Evolutionary conservation across 106 monocot species (phyloP).

Genomic region (Dioscorea dumetorum): DNA sequence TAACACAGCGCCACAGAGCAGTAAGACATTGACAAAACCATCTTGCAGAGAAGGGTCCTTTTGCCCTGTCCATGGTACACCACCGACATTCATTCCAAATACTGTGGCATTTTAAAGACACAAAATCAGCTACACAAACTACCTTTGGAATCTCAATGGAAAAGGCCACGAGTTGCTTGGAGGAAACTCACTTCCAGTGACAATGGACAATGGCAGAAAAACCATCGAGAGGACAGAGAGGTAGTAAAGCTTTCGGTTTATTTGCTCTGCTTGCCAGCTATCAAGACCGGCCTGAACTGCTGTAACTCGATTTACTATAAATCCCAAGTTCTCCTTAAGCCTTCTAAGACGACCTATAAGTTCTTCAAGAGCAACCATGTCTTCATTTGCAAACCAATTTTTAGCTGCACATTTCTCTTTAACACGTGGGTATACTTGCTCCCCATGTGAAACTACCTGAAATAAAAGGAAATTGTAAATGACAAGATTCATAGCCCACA

Average conservation of each 20-base stretch:
- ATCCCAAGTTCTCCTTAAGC: slow-evolving; percentile 88
- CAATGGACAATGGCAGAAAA: slow-evolving; percentile 88
- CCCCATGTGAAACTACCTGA: slow-evolving; percentile 88
- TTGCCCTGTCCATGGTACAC: slow-evolving; percentile 90
- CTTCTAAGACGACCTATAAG: slow-evolving; percentile 73
- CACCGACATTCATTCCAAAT: slow-evolving; percentile 98
- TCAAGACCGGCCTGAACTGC: slow-evolving; percentile 89
- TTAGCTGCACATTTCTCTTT: slow-evolving; percentile 89
- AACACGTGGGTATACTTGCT: slow-evolving; percentile 91
- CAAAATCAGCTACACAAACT: slow-evolving; percentile 5
- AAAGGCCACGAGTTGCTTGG: too few relatives aligned
- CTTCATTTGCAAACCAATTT: slow-evolving; percentile 73
- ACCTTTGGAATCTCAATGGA: too few relatives aligned
- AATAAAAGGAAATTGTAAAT: slow-evolving; percentile 1
- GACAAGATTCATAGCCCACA: too few relatives aligned
- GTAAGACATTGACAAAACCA: slow-evolving; percentile 76
- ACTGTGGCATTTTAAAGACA: slow-evolving; percentile 35
- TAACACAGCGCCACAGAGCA: slow-evolving; percentile 58
- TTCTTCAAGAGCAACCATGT: slow-evolving; percentile 74
- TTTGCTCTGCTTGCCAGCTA: slow-evolving; percentile 95
- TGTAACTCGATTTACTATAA: slow-evolving; percentile 73
- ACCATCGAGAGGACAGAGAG: slow-evolving; percentile 89
- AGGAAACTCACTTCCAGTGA: slow-evolving; percentile 70
- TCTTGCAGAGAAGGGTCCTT: slow-evolving; percentile 41
- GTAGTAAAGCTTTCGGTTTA: slow-evolving; percentile 90